Base-by-base conservation (phyloP, 192 early-diverging fungal genomes). In the Chytriomyces hyalinus region DNA sequence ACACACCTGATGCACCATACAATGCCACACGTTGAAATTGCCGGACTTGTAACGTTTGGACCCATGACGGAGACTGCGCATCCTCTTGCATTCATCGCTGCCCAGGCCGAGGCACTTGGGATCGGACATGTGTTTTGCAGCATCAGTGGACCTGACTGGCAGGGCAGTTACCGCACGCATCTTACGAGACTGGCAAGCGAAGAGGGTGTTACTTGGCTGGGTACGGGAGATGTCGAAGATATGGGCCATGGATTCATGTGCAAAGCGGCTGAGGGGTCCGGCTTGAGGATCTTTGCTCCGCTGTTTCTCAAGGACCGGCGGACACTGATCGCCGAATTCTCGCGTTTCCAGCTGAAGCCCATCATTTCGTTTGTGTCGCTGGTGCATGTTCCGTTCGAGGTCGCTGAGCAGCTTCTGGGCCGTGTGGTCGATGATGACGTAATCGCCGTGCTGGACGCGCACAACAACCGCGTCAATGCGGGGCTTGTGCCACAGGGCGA, bases 211-310 rank as follows among this genome's bases (percentile, higher is more conserved):
- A 7, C 9, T 15, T 15, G 13, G 15, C 60, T 73, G 9, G 71
- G 36, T 2, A 73, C 71, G 5, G 71, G 71, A 11, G 71, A 73
- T 49, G 49, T 73, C 5, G 71, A 73, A 26, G 71, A 73, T 62
- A 43, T 63, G 9, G 71, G 26, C 5, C 59, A 73, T 45, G 60
- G 60, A 3, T 73, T 73, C 71, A 36, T 73, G 36, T 53, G 59
- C 10, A 61, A 63, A n/a, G 61, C 71, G 10, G 61, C 59, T 22
- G 15, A 60, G 22, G 15, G 43, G n/a, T 62, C 71, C 6, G 61
- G 61, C 53, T 43, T 73, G 8, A 8, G 60, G 11, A 61, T 73
- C 26, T 73, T 73, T 7, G 62, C 45, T 63, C 71, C 71, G 4
- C 10, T 73, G 28, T 73, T 45, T n/a, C 13, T 17, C 24, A 44